phyloP scores from a whole-genome alignment of 768 basidiomycete species.

The Crepidotus variabilis region DNA sequence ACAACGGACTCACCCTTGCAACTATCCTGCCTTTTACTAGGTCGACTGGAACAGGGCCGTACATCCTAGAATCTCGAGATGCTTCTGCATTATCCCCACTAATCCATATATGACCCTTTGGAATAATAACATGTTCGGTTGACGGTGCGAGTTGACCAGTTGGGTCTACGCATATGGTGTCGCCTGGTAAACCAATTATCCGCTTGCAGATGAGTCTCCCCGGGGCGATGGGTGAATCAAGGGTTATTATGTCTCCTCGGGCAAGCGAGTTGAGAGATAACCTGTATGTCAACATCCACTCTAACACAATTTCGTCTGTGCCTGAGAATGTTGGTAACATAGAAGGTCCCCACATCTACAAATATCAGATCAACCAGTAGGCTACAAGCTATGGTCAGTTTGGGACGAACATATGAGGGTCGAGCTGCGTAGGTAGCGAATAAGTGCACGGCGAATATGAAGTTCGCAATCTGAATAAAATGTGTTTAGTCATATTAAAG shows the following conservation, averaged over 20 bases:
- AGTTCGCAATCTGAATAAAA: constrained; percentile 44
- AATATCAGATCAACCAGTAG: constrained; percentile 3
- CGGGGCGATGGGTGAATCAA: constrained; percentile 69
- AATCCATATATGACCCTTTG: constrained; percentile 87
- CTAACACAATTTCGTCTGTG: constrained; percentile 59
- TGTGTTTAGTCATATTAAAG: background rate
- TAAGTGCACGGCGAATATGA: constrained; percentile 56
- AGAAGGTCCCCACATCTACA: constrained; percentile 68
- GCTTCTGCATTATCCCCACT: constrained; percentile 82
- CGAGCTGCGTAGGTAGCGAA: constrained; percentile 59
- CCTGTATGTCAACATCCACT: constrained; percentile 53
- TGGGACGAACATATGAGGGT: constrained; percentile 42
- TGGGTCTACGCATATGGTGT: constrained; percentile 86
- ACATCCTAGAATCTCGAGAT: constrained; percentile 87
- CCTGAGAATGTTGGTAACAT: constrained; percentile 74
- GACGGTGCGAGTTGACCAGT: constrained; percentile 61
- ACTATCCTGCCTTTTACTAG: constrained; percentile 67
- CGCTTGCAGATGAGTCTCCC: constrained; percentile 79
- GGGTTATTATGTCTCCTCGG: constrained; percentile 76
- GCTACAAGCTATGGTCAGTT: background rate
- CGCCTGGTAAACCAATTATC: constrained; percentile 86
- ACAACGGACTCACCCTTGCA: constrained; percentile 49
- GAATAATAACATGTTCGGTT: constrained; percentile 72
- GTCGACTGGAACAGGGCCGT: constrained; percentile 87
- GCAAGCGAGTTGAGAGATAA: constrained; percentile 46